These are phyloP conservation scores for Panaeolus cyanescens DNA, from an alignment of 768 basidiomycete genomes.

Conservation along the genomic window DNA sequence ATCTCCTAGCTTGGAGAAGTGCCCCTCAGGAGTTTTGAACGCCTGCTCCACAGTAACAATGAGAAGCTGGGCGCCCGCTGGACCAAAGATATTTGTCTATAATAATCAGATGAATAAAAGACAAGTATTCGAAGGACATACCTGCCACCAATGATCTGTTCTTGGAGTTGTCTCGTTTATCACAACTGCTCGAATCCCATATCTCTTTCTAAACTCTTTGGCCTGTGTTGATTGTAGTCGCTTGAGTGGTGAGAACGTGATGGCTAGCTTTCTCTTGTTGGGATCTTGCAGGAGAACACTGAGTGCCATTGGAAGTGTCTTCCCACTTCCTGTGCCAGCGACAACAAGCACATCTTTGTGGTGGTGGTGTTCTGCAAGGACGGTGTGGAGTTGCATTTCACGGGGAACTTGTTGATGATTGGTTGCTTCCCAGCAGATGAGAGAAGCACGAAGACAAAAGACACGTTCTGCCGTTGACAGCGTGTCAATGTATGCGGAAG, in stretches of 20 bases:
- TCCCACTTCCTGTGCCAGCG: slow-evolving; percentile 11
- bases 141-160: slow-evolving; percentile 18
- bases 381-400: not conserved
- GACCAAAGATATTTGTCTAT: slow-evolving; percentile 11
- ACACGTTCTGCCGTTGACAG: too few relatives aligned
- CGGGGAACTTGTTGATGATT: not conserved
- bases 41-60: slow-evolving; percentile 21
- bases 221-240: slow-evolving; percentile 17
- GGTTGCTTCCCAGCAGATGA: not conserved
- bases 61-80: not conserved
- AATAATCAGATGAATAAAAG: not conserved
- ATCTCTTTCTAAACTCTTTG: slow-evolving; percentile 18
- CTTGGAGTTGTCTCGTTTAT: slow-evolving; percentile 26
- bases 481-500: too few relatives aligned
- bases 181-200: slow-evolving; percentile 14
- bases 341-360: slow-evolving; percentile 7
- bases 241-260: slow-evolving; percentile 23
- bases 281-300: slow-evolving; percentile 19
- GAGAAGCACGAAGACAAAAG: slow-evolving; percentile 1
- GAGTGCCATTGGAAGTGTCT: slow-evolving; percentile 17
- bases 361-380: not conserved
- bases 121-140: not conserved
- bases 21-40: slow-evolving; percentile 18
- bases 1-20: slow-evolving; percentile 2
- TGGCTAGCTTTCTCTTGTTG: slow-evolving; percentile 4